phyloP scores from a whole-genome alignment of 2,329 filamentous ascomycete species.

The Whalleya microplaca region DNA sequence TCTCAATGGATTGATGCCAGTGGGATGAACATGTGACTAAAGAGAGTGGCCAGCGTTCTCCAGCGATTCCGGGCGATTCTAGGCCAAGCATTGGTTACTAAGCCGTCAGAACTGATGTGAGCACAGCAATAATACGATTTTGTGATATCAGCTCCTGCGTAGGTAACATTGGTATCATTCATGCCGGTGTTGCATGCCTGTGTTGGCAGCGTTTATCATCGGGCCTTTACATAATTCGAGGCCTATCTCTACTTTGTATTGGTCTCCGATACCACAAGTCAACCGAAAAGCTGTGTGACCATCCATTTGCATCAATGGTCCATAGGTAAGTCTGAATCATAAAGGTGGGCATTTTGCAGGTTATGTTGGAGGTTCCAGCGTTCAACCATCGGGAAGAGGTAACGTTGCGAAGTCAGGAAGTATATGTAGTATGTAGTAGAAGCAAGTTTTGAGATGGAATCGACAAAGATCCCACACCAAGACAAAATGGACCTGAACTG shows the following conservation, averaged over 20 bases:
- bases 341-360: neutral
- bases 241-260: neutral
- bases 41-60: constrained; percentile 31
- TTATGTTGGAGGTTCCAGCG: constrained; percentile 26
- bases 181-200: neutral
- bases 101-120: constrained; percentile 19
- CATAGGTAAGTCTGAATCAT: neutral
- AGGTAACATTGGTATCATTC: constrained; percentile 13
- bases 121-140: neutral
- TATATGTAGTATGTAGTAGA: constrained; percentile 4
- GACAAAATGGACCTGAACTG: neutral
- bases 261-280: neutral
- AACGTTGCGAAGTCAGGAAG: constrained; percentile 39
- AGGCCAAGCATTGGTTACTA: constrained; percentile 21
- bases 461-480: neutral
- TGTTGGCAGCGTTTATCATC: constrained; percentile 12
- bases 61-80: constrained; percentile 20
- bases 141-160: constrained; percentile 7
- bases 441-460: constrained; percentile 3
- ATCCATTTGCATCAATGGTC: constrained; percentile 12
- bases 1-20: constrained; percentile 32
- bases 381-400: constrained; percentile 25
- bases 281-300: constrained; percentile 15
- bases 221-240: constrained; percentile 8
- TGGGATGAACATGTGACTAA: constrained; percentile 34